phyloP scores from a whole-genome alignment of 2,329 filamentous ascomycete genomes.

The Pseudonectria buxi region DNA sequence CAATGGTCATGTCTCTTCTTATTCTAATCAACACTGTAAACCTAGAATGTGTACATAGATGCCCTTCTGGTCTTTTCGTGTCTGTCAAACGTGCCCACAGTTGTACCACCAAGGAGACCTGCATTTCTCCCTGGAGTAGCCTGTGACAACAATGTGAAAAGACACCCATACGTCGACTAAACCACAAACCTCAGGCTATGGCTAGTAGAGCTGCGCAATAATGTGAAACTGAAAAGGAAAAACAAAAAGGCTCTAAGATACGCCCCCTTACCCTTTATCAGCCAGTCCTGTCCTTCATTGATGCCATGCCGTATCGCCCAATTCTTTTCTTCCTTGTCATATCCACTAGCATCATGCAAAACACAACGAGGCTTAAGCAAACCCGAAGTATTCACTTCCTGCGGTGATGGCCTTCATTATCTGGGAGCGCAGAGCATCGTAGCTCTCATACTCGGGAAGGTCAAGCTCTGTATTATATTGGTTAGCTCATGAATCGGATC shows the following conservation, averaged over 20 bases:
- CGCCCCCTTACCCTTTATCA: conserved; percentile 2
- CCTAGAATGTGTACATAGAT: conserved; percentile 11
- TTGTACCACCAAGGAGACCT: conserved; percentile 21
- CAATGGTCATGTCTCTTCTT: no score
- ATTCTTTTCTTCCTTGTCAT: conserved; percentile 5
- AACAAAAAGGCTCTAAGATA: conserved; percentile 2
- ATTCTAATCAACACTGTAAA: no score
- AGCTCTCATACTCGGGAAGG: conserved; percentile 95
- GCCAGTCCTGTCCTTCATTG: no score
- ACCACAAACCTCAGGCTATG: conserved; percentile 6
- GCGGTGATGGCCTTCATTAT: conserved; percentile 95
- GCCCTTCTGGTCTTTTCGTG: conserved; percentile 7
- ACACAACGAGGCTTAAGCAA: conserved; percentile 55
- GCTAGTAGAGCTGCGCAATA: conserved; percentile 8
- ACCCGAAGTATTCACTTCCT: conserved; percentile 95
- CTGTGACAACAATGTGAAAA: conserved; percentile 1
- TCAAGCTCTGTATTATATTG: conserved; percentile 69
- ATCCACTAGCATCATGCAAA: conserved; percentile 12
- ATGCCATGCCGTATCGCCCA: no score
- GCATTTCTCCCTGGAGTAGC: conserved; percentile 24
- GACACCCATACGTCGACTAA: conserved; percentile 3
- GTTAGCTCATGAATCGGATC: conserved; percentile 33
- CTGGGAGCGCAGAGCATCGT: conserved; percentile 81
- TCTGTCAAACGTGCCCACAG: conserved; percentile 5
- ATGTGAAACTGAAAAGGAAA: conserved; percentile 6